Base-by-base conservation (phyloP, 495 filamentous ascomycete species). In the Penicillium daleae region DNA sequence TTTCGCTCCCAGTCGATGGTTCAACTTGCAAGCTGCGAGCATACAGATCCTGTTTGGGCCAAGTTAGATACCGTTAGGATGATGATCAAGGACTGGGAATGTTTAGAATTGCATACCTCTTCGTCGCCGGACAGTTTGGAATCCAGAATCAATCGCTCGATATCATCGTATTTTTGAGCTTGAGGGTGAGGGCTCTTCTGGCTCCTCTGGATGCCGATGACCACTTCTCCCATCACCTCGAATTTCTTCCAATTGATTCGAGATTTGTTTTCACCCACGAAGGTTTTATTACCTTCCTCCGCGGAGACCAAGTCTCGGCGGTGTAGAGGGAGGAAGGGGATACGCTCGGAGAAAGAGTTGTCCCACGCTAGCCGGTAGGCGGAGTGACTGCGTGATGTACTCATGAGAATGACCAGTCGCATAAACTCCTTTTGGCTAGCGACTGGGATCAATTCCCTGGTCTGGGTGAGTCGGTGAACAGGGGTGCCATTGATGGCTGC, bases 201-300 rank as follows among this genome's bases (percentile, higher is more conserved):
- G 72, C 92, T 96, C 74, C 87, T 88, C 81, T 96, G 92, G 39
- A 99, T 89, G 5, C 90, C 89, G 56, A 96, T 83, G 54, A 99
- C 84, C 26, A 97, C 90, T 60, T 97, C 93, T 5, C 92, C 92
- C 78, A 98, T 89, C 21, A 99, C 89, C 78, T 98, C 93, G 66
- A 98, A 98, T 69, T 99, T 99, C 78, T 90, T 92, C 95, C 95
- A 99, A 71, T 97, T 98, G 69, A 99, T 92, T 42, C 90, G 83
- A 60, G 90, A 87, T 60, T 89, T 86, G 54, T 77, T 81, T 24
- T 89, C 84, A 22, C 87, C 88, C 10, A 97, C 80, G 70, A 96
- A 93, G 13, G 95, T 98, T 62, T 84, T 83, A 73, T 95, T 97
- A 24, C 95, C 95, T 75, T 96, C 91, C 71, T 96, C 92, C 5